Base-by-base conservation (phyloP, 2,329 filamentous ascomycete species). In the Epichloe uncinata region DNA sequence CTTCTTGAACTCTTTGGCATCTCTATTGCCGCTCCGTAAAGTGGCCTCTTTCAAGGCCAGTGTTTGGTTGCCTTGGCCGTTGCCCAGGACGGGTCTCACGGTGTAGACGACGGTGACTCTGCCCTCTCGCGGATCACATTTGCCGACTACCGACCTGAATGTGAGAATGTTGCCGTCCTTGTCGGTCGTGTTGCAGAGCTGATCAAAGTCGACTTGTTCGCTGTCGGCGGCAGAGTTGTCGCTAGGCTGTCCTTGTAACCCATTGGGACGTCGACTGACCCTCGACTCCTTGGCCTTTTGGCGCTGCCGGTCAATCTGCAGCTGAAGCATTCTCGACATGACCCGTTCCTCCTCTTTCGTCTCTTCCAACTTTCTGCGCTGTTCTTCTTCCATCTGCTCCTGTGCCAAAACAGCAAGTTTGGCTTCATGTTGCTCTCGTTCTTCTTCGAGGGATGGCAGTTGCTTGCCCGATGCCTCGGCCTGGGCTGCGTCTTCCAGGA, bases 381-480 rank as follows among this genome's bases (percentile, higher is more conserved):
- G 72, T 47, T 78, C 72, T 45, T 72, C 71, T 54, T 74, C 70
- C 53, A 71, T 73, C 53, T 79, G 72, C 61, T 74, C 76, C 65
- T 70, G 69, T 56, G 76, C 84, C 47, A 79, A 67, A 59, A 75
- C 74, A 43, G 79, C 79, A 30, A 86, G 72, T 22, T 78, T 79
- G 20, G 84, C 84, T 67, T 94, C 87, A 54, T 95, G 87, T 13
- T 81, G 81, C 30, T 85, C 88, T 38, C 90, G 80, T 65, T 97
- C 90, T 59, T 94, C 88, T 60, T 95, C 88, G 6, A 97, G 73
- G 34, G 88, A 95, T 1, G 88, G 89, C 15, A 95, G 70, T 53
- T 88, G 78, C 50, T 82, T 78, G 34, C 87, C 85, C 50, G 83
- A 79, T 45, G 85, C 83, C 57, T 85, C 85, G 30, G 82, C 81